These are phyloP conservation scores for Bipolaris gigantea DNA, from an alignment of 2,329 filamentous ascomycete genomes.

Conservation along the genomic window DNA sequence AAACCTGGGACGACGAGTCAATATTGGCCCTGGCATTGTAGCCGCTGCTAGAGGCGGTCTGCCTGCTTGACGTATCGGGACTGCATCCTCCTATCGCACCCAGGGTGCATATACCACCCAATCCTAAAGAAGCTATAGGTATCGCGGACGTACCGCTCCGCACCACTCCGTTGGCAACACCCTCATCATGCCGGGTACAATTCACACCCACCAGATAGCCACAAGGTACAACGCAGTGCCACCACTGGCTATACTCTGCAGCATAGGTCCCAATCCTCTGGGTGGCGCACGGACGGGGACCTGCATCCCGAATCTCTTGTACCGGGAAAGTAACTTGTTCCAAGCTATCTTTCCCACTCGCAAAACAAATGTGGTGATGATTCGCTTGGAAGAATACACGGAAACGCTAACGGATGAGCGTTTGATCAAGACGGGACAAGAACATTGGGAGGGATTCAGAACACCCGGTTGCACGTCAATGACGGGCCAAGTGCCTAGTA, in stretches of 20 bases:
- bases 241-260: conserved; percentile 13
- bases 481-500: conserved; percentile 4
- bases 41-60: conserved; percentile 23
- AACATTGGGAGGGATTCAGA: background rate
- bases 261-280: conserved; percentile 9
- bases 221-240: conserved; percentile 12
- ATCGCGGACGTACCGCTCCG: conserved; percentile 23
- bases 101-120: conserved; percentile 1
- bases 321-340: conserved; percentile 3
- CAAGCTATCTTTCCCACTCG: background rate
- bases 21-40: conserved; percentile 13
- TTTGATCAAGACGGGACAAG: conserved; percentile 1
- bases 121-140: conserved; percentile 26
- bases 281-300: conserved; percentile 20
- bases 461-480: conserved; percentile 2
- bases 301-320: conserved; percentile 21
- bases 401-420: background rate
- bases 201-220: conserved; percentile 22
- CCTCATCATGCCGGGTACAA: conserved; percentile 13
- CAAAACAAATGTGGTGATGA: background rate
- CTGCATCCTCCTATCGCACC: conserved; percentile 19
- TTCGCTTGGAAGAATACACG: conserved; percentile 10
- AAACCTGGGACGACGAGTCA: conserved; percentile 8
- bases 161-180: conserved; percentile 13
- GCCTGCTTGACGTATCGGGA: conserved; percentile 24